Conservation (phyloP, 164 flowering plant genomes). For the Dillenia suffruticosa region DNA sequence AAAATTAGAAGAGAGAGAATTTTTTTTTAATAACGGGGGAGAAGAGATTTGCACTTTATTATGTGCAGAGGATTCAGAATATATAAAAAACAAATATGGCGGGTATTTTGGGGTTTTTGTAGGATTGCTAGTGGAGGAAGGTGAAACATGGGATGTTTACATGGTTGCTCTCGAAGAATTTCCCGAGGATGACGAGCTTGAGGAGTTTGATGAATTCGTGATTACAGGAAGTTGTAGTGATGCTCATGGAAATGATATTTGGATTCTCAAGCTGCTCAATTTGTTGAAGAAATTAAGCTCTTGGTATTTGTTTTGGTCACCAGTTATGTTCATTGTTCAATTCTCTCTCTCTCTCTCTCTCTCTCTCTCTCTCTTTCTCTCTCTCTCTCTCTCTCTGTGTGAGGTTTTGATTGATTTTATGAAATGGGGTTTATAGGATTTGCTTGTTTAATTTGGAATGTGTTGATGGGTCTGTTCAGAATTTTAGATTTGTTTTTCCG, state of each 20-base stretch:
- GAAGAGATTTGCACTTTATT: conserved; percentile 61
- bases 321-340: conserved; percentile 32
- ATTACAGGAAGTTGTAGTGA: conserved; percentile 83
- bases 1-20: too few relatives aligned
- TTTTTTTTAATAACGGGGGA: conserved; percentile 12
- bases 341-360: too few relatives aligned
- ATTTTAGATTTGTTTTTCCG: too few relatives aligned
- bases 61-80: conserved; percentile 83
- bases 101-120: conserved; percentile 77
- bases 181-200: conserved; percentile 58
- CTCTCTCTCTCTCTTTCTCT: too few relatives aligned
- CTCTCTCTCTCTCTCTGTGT: too few relatives aligned
- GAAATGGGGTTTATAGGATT: too few relatives aligned
- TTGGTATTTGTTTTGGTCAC: conserved; percentile 77
- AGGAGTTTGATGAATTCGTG: conserved; percentile 62
- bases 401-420: too few relatives aligned
- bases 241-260: conserved; percentile 70
- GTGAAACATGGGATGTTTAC: conserved; percentile 69
- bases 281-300: conserved; percentile 47
- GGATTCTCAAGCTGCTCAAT: conserved; percentile 56
- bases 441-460: too few relatives aligned
- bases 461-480: too few relatives aligned
- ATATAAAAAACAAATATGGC: conserved; percentile 69
- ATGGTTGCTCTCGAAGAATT: conserved; percentile 54
- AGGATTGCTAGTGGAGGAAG: conserved; percentile 62